Evolutionary conservation across 208 protist genomes (phyloP).

Genomic region (Angomonas ambiguus): DNA sequence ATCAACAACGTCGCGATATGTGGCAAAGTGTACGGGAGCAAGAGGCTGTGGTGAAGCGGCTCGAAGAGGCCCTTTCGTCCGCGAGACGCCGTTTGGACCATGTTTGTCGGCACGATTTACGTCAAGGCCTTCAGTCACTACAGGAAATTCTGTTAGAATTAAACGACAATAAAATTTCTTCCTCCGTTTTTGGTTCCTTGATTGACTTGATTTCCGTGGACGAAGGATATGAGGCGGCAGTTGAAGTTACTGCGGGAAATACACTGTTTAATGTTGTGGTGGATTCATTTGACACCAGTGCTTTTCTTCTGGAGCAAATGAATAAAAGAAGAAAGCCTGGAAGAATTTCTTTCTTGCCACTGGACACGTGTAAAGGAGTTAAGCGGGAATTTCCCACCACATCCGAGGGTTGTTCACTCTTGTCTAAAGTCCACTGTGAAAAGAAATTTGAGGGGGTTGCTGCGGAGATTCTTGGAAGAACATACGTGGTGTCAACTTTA

Average conservation of each 20-base stretch:
- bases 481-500: constrained; percentile 81
- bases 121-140: constrained; percentile 80
- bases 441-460: constrained; percentile 76
- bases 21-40: constrained; percentile 80
- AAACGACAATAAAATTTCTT: constrained; percentile 34
- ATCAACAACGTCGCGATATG: constrained; percentile 62
- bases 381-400: constrained; percentile 40
- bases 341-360: constrained; percentile 96
- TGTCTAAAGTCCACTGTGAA: constrained; percentile 78
- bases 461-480: constrained; percentile 93
- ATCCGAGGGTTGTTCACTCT: constrained; percentile 60
- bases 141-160: constrained; percentile 67
- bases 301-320: constrained; percentile 89
- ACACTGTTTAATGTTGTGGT: constrained; percentile 98
- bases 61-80: constrained; percentile 37
- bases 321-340: constrained; percentile 84
- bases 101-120: constrained; percentile 73
- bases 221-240: constrained; percentile 85
- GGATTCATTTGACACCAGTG: constrained; percentile 93
- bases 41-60: constrained; percentile 49
- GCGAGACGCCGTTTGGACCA: constrained; percentile 60
- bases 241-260: constrained; percentile 95
- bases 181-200: constrained; percentile 93
- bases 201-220: constrained; percentile 93
- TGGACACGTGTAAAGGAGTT: constrained; percentile 88